Evolutionary conservation across 768 basidiomycete genomes (phyloP), one percentile per base, ranked within the genome.

Genomic region (Termitomyces sp.): DNA sequence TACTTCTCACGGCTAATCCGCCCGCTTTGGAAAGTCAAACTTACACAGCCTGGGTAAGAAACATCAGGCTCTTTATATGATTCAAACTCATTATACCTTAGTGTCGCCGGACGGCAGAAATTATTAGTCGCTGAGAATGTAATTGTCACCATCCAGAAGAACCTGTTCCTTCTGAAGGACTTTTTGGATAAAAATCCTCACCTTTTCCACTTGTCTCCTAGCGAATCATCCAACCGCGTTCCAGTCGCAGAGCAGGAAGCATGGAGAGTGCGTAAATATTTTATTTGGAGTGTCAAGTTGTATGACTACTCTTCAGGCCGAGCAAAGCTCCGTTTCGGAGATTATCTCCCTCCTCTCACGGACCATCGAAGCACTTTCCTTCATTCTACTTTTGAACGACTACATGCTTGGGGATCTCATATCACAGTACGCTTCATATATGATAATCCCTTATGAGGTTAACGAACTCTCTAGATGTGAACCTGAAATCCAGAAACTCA

Each of bases 291-390:
- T 45, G 39, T 48, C 9, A 30, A 23, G 14, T 19, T 41, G 28
- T 17, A 57, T 55, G 43, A 64, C 61, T 32, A 34, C 56, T 49
- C 34, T 52, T 42, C 59, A 94, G 88, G 89, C 84, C 2, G 93
- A 96, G 67, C 88, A 91, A 66, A 79, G 70, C 48, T 94, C 93
- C 16, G 86, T 91, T n/a, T 75, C 79, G n/a, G 85, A 91, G 66
- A 73, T 96, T 7, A 78, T 85, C 46, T 72, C 79, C 19, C 80
- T 99, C 44, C 73, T 98, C 45, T 82, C 81, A 10, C 84, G 95
- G 65, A 86, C 92, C 5, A 91, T 98, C 48, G 97, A 99, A 70
- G 97, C 92, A 0, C 83, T 98, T 55, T 92, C 94, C 0, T 99
- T 98, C 70, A 77, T 98, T 51, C 79, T 98, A 27, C 84, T 98